Conservation (phyloP, 371 early-diverging fungal genomes). For the Nosema muscidifuracis region DNA sequence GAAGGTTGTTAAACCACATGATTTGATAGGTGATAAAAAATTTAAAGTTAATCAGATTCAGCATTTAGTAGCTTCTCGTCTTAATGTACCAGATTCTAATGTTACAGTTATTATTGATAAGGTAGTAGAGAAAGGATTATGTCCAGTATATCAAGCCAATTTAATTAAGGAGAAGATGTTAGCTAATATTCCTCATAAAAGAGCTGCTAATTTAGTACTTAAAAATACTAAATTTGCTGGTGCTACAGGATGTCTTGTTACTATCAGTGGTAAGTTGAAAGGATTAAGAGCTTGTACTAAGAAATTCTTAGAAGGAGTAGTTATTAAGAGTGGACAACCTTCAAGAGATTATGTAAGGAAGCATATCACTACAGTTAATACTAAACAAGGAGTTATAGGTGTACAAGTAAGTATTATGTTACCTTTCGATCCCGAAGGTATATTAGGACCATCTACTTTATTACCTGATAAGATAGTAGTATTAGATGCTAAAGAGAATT, state of each 20-base stretch:
- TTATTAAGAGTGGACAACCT: slow-evolving; percentile 87
- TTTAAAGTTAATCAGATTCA: slow-evolving; percentile 95
- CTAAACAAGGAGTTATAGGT: slow-evolving; percentile 96
- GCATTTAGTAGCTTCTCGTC: slow-evolving; percentile 90
- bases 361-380: slow-evolving; percentile 90
- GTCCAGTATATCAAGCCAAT: slow-evolving; percentile 96
- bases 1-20: slow-evolving; percentile 92
- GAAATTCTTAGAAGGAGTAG: slow-evolving; percentile 98
- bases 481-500: slow-evolving; percentile 65
- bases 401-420: slow-evolving; percentile 99
- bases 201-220: slow-evolving; percentile 93
- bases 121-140: slow-evolving; percentile 91
- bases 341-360: slow-evolving; percentile 88
- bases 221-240: slow-evolving; percentile 97
- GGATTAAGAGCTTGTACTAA: slow-evolving; percentile 99
- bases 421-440: slow-evolving; percentile 87
- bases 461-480: slow-evolving; percentile 93
- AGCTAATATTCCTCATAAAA: slow-evolving; percentile 79
- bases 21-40: slow-evolving; percentile 93
- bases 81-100: slow-evolving; percentile 88
- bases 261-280: slow-evolving; percentile 98
- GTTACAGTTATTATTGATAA: slow-evolving; percentile 95
- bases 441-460: slow-evolving; percentile 83
- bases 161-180: slow-evolving; percentile 91
- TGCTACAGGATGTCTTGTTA: slow-evolving; percentile 97